Conservation (phyloP, 179 eudicot species). For the Dionaea muscipula region DNA sequence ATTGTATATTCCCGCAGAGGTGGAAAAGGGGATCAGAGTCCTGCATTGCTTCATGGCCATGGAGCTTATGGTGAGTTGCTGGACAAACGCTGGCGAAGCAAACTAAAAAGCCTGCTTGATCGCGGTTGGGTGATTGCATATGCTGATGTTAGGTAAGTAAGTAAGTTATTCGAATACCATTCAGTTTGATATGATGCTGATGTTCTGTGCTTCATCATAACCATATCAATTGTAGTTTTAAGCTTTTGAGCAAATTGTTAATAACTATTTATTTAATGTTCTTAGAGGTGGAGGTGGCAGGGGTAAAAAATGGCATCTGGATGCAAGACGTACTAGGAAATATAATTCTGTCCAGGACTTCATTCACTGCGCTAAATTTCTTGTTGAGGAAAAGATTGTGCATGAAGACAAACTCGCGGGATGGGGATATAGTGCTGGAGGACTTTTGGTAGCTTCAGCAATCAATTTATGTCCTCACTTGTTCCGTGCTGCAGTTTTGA, state of each 20-base stretch:
- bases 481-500: slow-evolving; percentile 76
- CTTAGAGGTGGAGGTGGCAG: slow-evolving; percentile 89
- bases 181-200: not conserved
- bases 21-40: slow-evolving; percentile 44
- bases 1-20: slow-evolving; percentile 50
- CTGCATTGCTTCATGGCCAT: slow-evolving; percentile 82
- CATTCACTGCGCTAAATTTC: slow-evolving; percentile 65
- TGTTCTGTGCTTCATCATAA: not conserved
- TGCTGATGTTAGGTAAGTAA: slow-evolving; percentile 80
- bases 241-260: not conserved
- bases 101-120: slow-evolving; percentile 90
- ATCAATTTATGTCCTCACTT: slow-evolving; percentile 60
- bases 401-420: slow-evolving; percentile 78
- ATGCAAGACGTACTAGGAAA: slow-evolving; percentile 58
- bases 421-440: slow-evolving; percentile 98
- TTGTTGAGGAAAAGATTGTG: slow-evolving; percentile 50
- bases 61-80: slow-evolving; percentile 91
- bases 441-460: slow-evolving; percentile 86
- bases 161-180: not conserved
- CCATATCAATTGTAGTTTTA: not conserved
- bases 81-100: slow-evolving; percentile 92
- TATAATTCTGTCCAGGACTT: slow-evolving; percentile 64
- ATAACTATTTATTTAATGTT: not conserved
- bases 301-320: slow-evolving; percentile 82
- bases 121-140: slow-evolving; percentile 97